phyloP scores from a whole-genome alignment of 345 rosid species.

The Erucastrum elatum region DNA sequence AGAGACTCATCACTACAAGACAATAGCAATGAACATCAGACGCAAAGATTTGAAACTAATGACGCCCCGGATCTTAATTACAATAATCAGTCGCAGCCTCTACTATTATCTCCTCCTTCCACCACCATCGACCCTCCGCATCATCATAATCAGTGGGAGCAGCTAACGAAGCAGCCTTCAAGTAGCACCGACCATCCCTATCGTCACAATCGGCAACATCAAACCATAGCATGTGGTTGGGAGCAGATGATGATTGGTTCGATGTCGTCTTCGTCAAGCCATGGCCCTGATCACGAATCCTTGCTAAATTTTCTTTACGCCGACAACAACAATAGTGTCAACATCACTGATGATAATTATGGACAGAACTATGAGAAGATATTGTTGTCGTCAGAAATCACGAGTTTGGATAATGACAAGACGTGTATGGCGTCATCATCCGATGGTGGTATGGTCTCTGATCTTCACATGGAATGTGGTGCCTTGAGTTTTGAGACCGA shows the following conservation, averaged over 20 bases:
- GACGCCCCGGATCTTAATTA: constrained; percentile 27
- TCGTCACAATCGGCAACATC: constrained; percentile 32
- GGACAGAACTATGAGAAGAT: constrained; percentile 31
- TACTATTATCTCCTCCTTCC: constrained; percentile 28
- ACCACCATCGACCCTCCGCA: constrained; percentile 20
- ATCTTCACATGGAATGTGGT: constrained; percentile 34
- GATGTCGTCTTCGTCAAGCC: constrained; percentile 30
- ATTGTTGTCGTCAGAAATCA: constrained; percentile 26
- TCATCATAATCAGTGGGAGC: constrained; percentile 34
- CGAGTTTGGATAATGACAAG: constrained; percentile 34
- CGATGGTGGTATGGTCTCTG: constrained; percentile 35
- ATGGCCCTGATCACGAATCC: constrained; percentile 39
- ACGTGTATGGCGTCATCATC: constrained; percentile 35
- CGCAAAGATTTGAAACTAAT: constrained; percentile 19
- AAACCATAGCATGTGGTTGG: constrained; percentile 37
- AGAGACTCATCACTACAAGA: constrained; percentile 39
- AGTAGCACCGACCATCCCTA: constrained; percentile 33
- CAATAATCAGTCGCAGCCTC: constrained; percentile 20
- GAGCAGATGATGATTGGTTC: constrained; percentile 36
- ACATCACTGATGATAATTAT: constrained; percentile 19
- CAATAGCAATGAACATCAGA: constrained; percentile 19
- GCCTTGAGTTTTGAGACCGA: constrained; percentile 37
- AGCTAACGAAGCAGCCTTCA: constrained; percentile 28
- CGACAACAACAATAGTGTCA: constrained; percentile 21
- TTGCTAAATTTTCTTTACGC: constrained; percentile 33